Evolutionary conservation across 805 yeast genomes (phyloP).

Genomic region (Candida alai): DNA sequence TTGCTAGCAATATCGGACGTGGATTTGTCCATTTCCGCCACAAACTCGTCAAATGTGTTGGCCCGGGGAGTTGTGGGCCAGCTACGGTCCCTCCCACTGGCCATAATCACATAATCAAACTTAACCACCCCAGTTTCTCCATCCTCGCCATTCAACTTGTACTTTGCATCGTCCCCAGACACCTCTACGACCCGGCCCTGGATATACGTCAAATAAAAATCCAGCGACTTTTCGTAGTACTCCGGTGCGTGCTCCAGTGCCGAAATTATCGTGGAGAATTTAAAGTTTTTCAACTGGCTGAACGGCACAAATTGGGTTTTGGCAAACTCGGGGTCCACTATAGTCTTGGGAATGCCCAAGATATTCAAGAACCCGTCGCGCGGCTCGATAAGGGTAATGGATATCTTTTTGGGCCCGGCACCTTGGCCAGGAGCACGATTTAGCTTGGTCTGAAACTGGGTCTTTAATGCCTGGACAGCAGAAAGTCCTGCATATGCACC

Average conservation of each 20-base stretch:
- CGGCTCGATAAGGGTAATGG: slow-evolving; percentile 38
- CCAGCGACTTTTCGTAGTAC: slow-evolving; percentile 11
- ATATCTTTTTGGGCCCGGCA: slow-evolving; percentile 14
- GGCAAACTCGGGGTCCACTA: slow-evolving; percentile 37
- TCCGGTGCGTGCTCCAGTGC: slow-evolving; percentile 18
- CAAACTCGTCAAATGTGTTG: slow-evolving; percentile 27
- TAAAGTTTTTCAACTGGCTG: slow-evolving; percentile 23
- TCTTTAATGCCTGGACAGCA: slow-evolving; percentile 27
- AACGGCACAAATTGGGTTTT: slow-evolving; percentile 34
- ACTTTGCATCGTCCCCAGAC: slow-evolving; percentile 23
- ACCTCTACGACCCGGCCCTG: slow-evolving; percentile 32
- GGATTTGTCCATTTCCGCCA: slow-evolving; percentile 40
- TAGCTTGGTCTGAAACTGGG: slow-evolving; percentile 16
- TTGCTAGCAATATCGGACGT: slow-evolving; percentile 27
- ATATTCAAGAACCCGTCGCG: slow-evolving; percentile 37
- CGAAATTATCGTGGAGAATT: slow-evolving; percentile 26
- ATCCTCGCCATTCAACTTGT: slow-evolving; percentile 16
- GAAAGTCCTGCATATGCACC: slow-evolving; percentile 41
- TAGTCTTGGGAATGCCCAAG: slow-evolving; percentile 36
- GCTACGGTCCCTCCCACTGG: slow-evolving; percentile 47
- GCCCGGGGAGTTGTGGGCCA: slow-evolving; percentile 57
- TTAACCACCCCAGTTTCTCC: slow-evolving; percentile 15
- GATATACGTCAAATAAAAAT: slow-evolving; percentile 24
- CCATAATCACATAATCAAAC: slow-evolving; percentile 46
- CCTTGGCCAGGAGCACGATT: slow-evolving; percentile 1